Conservation (phyloP, 2,329 filamentous ascomycete genomes). For the Colletotrichum lupini region DNA sequence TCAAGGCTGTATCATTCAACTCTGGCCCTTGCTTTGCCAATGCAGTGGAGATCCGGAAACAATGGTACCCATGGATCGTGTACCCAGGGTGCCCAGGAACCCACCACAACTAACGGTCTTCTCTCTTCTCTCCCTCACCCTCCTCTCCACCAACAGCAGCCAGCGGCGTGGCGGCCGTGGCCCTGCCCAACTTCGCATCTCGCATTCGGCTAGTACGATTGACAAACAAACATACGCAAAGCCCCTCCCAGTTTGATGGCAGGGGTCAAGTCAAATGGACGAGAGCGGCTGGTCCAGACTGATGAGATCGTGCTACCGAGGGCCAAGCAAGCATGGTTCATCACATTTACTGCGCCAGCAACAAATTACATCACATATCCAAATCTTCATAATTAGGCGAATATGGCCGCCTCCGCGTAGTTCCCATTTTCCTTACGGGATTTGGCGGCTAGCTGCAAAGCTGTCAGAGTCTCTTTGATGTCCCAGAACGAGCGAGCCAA, state of each 20-base stretch:
- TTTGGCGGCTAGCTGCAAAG: neutral
- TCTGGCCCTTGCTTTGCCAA: neutral
- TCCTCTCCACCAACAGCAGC: neutral
- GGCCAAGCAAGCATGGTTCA: neutral
- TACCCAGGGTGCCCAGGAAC: neutral
- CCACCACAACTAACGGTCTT: neutral
- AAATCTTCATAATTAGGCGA: neutral
- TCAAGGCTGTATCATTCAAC: neutral
- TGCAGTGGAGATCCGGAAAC: neutral
- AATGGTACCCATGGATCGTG: neutral
- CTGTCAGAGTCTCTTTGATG: neutral
- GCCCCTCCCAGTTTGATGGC: neutral
- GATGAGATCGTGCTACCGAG: neutral
- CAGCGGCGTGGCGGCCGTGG: neutral
- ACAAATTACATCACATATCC: neutral
- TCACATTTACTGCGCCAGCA: neutral
- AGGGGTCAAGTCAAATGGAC: neutral
- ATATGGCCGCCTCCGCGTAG: neutral
- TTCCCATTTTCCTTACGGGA: neutral
- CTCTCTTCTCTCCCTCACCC: neutral
- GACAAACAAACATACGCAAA: neutral
- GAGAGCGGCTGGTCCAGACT: neutral
- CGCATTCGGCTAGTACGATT: neutral
- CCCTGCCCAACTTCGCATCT: neutral
- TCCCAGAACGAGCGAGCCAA: neutral